Evolutionary conservation across 768 basidiomycete genomes (phyloP), one percentile per base, ranked within the genome.

Genomic region (Omphalotus guepiniiformis): DNA sequence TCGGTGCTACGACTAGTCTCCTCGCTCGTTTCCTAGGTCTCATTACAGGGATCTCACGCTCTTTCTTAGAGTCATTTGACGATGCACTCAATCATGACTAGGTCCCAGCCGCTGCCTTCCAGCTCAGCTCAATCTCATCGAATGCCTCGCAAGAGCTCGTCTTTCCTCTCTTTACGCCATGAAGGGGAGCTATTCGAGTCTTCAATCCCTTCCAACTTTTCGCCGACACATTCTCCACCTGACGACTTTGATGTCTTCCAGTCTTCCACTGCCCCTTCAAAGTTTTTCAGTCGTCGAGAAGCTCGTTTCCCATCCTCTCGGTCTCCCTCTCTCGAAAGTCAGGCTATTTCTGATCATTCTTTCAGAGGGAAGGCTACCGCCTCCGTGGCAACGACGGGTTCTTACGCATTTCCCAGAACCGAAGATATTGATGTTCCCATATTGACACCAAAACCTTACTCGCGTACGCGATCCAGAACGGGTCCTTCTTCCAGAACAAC

Each of bases 101-200:
- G 69, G 25, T 58, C 63, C 43, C 67, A 67, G 50, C 58, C 43
- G 50, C 58, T 53, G 41, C 55, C 46, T 52, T 63, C 49, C n/a
- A n/a, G n/a, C n/a, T n/a, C n/a, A n/a, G n/a, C n/a, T n/a, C n/a
- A n/a, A n/a, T 58, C 69, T 18, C 60, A 71, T 32, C 75, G 70
- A 47, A 63, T 63, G 22, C 75, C 79, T 13, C 70, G 72, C 50
- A 80, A 78, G 62, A 80, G 72, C 54, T 65, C 73, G 18, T 80
- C 83, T 6, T 78, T 81, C 58, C 59, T 81, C 27, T 82, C 83
- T 22, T 65, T 80, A 39, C 67, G 72, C 50, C 72, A 71, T 50
- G 76, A 76, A 63, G 74, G 72, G 58, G 66, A 73, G n/a, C n/a
- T n/a, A n/a, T n/a, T n/a, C n/a, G n/a, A n/a, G n/a, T n/a, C n/a